Evolutionary conservation across 805 yeast species (phyloP), one percentile per base, ranked within the genome.

Genomic region (Saccharomycopsis oosterbeekiorum): DNA sequence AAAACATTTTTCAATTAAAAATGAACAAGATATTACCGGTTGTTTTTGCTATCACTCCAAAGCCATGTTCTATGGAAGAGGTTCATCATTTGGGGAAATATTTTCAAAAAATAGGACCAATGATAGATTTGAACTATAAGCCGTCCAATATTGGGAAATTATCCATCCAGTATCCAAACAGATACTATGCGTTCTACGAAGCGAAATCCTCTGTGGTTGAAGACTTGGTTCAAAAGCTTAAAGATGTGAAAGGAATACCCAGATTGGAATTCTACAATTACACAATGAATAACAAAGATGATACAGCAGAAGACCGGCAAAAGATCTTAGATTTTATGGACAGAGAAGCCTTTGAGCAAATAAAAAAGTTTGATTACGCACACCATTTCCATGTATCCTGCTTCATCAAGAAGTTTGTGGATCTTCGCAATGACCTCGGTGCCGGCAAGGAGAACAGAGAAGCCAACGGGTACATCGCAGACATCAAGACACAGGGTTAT

Each of bases 141-240:
- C 41, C 56, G 11, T 53, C 55, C 15, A 40, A 42, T 29, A 29
- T 34, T 3, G 61, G 61, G 41, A 36, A 34, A 17, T 42, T 51
- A 15, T 40, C 61, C 15, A 59, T 59, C 12, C 39, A 41, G 21
- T 59, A 59, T 42, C 61, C 61, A 14, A 39, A 24, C 24, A 53
- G 21, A 39, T 53, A 53, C 10, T 29, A 39, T 17, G 39, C 55
- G n/a, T 29, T 59, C 17, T 59, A 40, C 19, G 53, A 54, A n/a
- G 39, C 26, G 12, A 29, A 24, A 19, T 17, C 40, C 4, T 8
- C 37, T n/a, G 37, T 19, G 1, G 37, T 40, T n/a, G 40, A 34
- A 24, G 57, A 24, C 29, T 34, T 59, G 21, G 24, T 19, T 14
- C 19, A 54, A 24, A 39, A 29, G n/a, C 58, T 59, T 10, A 11